phyloP scores from a whole-genome alignment of 805 yeast species.

The Candida saitoana region DNA sequence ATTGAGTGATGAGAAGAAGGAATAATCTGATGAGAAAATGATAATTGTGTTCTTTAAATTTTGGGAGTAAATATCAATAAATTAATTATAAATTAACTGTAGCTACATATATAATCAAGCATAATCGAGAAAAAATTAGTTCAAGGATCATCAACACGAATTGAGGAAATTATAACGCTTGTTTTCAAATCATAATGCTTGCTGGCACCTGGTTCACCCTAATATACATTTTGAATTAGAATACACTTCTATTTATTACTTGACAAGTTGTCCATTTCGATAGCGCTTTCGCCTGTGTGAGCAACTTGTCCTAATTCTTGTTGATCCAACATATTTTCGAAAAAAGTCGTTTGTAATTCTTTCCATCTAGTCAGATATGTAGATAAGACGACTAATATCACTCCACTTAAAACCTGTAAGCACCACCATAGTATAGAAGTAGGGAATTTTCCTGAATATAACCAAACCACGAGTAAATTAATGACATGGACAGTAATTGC shows the following conservation, averaged over 20 bases:
- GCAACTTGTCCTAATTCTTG: slow-evolving; percentile 42
- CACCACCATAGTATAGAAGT: slow-evolving; percentile 77
- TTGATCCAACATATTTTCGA: slow-evolving; percentile 70
- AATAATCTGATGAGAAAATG: slow-evolving; percentile 2
- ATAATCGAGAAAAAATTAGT: too few relatives aligned
- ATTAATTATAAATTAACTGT: too few relatives aligned
- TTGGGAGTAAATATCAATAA: neutral
- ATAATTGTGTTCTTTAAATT: neutral
- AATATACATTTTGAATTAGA: neutral
- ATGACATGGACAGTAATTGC: slow-evolving; percentile 89
- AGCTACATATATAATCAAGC: too few relatives aligned
- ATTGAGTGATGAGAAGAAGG: slow-evolving; percentile 19
- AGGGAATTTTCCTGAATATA: slow-evolving; percentile 66
- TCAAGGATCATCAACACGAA: too few relatives aligned
- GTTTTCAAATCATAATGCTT: too few relatives aligned
- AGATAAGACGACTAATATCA: slow-evolving; percentile 71
- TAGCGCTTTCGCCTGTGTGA: neutral
- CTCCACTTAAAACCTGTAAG: slow-evolving; percentile 64
- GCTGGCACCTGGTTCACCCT: too few relatives aligned
- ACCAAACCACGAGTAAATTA: slow-evolving; percentile 66
- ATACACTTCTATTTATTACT: neutral
- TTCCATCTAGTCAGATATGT: slow-evolving; percentile 91
- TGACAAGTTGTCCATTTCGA: slow-evolving; percentile 2
- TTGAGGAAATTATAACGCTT: too few relatives aligned
- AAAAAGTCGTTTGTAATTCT: slow-evolving; percentile 84